Conservation (phyloP, 2,329 filamentous ascomycete species). For the Rhinocladiella mackenziei region DNA sequence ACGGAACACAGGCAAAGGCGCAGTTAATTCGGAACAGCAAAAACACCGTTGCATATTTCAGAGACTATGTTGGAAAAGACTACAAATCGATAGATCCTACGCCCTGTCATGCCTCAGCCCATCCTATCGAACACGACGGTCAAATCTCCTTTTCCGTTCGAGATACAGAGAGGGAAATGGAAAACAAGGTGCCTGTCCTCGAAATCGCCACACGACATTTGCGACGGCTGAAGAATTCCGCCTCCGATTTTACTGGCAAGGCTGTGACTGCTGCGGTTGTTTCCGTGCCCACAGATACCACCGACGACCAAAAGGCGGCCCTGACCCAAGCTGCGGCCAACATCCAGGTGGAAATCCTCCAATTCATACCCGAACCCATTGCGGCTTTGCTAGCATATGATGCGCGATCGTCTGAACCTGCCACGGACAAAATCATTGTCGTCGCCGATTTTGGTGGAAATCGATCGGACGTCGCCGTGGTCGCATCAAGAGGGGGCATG, state of each 20-base stretch:
- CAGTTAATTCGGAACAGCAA: conserved; percentile 87
- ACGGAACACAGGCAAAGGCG: conserved; percentile 88
- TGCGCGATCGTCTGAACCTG: conserved; percentile 68
- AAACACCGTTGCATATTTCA: conserved; percentile 94
- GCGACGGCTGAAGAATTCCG: conserved; percentile 73
- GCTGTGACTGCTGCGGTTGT: conserved; percentile 92
- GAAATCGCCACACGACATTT: conserved; percentile 84
- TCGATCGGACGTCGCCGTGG: conserved; percentile 82
- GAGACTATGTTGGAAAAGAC: conserved; percentile 93
- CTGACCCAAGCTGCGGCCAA: conserved; percentile 72
- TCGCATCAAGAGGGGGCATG: conserved; percentile 89
- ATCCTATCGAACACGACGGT: conserved; percentile 71
- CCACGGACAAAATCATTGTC: conserved; percentile 82
- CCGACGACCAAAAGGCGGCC: conserved; percentile 78
- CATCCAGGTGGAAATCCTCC: conserved; percentile 81
- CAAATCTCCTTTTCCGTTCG: conserved; percentile 77
- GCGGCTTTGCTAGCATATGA: conserved; percentile 88
- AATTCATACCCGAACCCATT: conserved; percentile 87
- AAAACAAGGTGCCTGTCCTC: conserved; percentile 68
- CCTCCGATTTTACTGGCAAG: conserved; percentile 89
- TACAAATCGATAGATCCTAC: conserved; percentile 94
- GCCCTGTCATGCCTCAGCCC: conserved; percentile 87
- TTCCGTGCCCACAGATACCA: conserved; percentile 90
- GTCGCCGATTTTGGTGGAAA: conserved; percentile 92
- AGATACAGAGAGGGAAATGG: conserved; percentile 64